Base-by-base conservation (phyloP, 2,329 filamentous ascomycete genomes). In the Anthostomella pinea region DNA sequence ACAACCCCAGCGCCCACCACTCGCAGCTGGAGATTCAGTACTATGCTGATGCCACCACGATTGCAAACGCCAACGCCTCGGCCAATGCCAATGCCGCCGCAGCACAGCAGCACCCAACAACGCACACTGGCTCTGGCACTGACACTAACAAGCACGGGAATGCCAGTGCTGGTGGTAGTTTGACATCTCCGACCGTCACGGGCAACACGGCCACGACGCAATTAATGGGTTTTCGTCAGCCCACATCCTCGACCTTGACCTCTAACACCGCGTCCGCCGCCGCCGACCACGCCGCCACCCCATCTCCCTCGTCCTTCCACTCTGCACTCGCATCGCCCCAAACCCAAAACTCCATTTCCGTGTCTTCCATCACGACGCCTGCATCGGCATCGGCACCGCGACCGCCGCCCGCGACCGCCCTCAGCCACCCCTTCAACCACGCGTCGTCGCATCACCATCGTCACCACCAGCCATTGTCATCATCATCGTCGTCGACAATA, bases 191-290 rank as follows among this genome's bases (percentile, higher is more conserved):
- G 51, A 57, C 52, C 42, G 43, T 51, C 45, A 41, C 52, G 45
- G 35, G n/a, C n/a, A n/a, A n/a, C n/a, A n/a, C 47, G 35, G 43
- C 53, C 39, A 53, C 54, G 39, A 57, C 48, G 38, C 54, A 52
- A 35, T 51, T 52, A 35, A 42, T 56, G 52, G 53, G 57, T 54
- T 57, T 56, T 51, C 51, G 53, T 57, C 55, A 58, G 55, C 54
- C 55, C 48, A 44, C 53, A 37, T 26, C 30, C 30, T 33, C 52
- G 58, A 45, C 41, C 31, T 17, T 30, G 27, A 23, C 29, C 26
- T 33, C 10, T 25, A 45, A 41, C 56, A 57, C 43, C 49, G 54
- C 46, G 40, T 42, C 40, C 48, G 54, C 38, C 38, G 24, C 39
- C 32, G 26, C 16, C 22, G 30, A 39, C 39, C 48, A 38, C 43